Evolutionary conservation across 2,329 filamentous ascomycete species (phyloP).

Genomic region (Penicillium sp.): DNA sequence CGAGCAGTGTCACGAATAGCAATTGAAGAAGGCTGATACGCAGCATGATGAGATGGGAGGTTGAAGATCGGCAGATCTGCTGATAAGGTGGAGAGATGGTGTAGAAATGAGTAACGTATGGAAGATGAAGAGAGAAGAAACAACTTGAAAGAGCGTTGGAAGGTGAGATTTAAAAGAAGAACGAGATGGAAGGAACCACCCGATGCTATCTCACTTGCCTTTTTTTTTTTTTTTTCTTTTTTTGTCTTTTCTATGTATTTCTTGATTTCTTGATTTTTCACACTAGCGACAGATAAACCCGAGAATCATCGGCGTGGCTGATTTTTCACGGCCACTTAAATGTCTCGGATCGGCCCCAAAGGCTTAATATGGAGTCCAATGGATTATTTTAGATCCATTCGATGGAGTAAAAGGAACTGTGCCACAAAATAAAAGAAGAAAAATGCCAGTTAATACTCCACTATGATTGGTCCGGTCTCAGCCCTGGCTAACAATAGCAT

Average conservation of each 20-base stretch:
- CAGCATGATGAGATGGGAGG: constrained; percentile 18
- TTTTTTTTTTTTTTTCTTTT: neutral
- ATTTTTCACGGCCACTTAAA: neutral
- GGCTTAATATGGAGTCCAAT: neutral
- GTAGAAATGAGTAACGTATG: neutral
- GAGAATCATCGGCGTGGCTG: constrained; percentile 3
- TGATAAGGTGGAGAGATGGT: neutral
- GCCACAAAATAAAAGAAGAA: neutral
- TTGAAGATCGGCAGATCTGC: neutral
- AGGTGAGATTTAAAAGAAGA: neutral
- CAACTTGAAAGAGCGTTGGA: neutral
- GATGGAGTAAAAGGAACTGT: neutral
- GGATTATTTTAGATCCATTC: neutral
- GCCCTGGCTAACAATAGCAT: constrained; percentile 9
- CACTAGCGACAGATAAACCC: constrained; percentile 2
- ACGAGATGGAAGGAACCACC: neutral
- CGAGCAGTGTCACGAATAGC: constrained; percentile 25
- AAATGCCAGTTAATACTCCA: neutral
- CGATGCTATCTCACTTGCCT: neutral
- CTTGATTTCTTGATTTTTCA: constrained; percentile 4
- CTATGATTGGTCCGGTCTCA: constrained; percentile 12
- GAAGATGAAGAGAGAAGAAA: neutral
- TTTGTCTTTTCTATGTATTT: neutral
- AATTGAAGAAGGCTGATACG: constrained; percentile 24
- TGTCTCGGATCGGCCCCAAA: constrained; percentile 2